Evolutionary conservation across 768 basidiomycete genomes (phyloP).

Genomic region (Boletales sp.): DNA sequence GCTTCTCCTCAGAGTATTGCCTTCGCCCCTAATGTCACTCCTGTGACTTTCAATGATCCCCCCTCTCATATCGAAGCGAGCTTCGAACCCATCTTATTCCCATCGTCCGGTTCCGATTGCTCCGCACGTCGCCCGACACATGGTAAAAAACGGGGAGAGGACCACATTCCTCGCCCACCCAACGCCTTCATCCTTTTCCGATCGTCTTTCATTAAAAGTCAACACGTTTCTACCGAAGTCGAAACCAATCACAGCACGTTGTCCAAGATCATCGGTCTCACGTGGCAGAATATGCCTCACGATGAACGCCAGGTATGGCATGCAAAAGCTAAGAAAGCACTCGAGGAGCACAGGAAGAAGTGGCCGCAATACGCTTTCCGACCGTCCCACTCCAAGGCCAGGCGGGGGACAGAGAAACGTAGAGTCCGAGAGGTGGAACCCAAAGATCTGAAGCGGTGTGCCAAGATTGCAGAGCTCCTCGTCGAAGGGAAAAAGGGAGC

Average conservation of each 20-base stretch:
- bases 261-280: conserved; percentile 81
- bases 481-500: conserved; percentile 63
- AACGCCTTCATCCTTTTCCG: conserved; percentile 89
- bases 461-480: conserved; percentile 65
- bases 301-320: conserved; percentile 80
- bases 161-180: conserved; percentile 79
- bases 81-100: conserved; percentile 56
- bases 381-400: conserved; percentile 46
- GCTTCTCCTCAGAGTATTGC: conserved; percentile 40
- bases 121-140: conserved; percentile 48
- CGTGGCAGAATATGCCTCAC: conserved; percentile 75
- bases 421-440: conserved; percentile 37
- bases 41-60: conserved; percentile 53
- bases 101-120: conserved; percentile 37
- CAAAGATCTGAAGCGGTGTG: conserved; percentile 58
- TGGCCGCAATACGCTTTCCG: conserved; percentile 76
- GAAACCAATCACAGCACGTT: conserved; percentile 82
- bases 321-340: conserved; percentile 65
- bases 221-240: conserved; percentile 71
- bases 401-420: conserved; percentile 30
- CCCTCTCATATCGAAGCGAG: conserved; percentile 34
- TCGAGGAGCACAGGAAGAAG: conserved; percentile 66
- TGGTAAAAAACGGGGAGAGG: conserved; percentile 65
- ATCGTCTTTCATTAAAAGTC: conserved; percentile 75
- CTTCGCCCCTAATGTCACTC: conserved; percentile 58